Conservation (phyloP, 768 basidiomycete genomes). For the Amanita fuliginea region DNA sequence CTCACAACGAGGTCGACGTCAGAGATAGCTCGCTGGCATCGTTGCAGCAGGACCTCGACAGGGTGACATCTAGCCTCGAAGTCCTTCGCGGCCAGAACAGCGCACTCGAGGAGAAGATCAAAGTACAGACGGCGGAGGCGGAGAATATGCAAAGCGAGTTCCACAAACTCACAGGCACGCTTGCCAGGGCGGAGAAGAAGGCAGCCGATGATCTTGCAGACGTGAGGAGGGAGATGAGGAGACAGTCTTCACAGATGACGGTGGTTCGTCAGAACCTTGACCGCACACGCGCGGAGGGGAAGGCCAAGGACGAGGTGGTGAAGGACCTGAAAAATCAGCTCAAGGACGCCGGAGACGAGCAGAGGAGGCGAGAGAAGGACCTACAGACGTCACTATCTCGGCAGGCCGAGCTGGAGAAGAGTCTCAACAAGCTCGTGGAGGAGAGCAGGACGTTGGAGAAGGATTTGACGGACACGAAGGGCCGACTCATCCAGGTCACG, state of each 20-base stretch:
- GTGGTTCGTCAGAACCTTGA: slow-evolving; percentile 10
- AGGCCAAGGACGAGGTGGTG: slow-evolving; percentile 11
- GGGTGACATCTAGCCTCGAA: slow-evolving; percentile 1
- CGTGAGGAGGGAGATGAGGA: slow-evolving; percentile 2
- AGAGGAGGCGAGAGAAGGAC: slow-evolving; percentile 1
- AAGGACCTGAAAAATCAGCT: background rate
- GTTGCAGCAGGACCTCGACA: slow-evolving; percentile 2
- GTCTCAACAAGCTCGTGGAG: slow-evolving; percentile 1
- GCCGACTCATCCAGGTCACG: slow-evolving; percentile 1
- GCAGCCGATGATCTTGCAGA: slow-evolving; percentile 3
- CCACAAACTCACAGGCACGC: background rate
- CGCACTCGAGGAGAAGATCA: slow-evolving; percentile 4
- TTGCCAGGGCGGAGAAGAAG: slow-evolving; percentile 5
- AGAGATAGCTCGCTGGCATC: background rate
- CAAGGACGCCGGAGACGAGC: background rate
- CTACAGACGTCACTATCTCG: background rate
- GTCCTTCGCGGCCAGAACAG: slow-evolving; percentile 1
- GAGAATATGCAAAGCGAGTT: slow-evolving; percentile 1
- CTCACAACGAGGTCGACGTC: slow-evolving; percentile 2
- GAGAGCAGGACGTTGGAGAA: background rate
- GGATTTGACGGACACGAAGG: slow-evolving; percentile 3
- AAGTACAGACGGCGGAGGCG: background rate
- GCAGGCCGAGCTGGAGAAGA: slow-evolving; percentile 2
- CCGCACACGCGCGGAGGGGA: slow-evolving; percentile 7
- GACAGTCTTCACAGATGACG: slow-evolving; percentile 8